These are phyloP conservation scores for Rusavskia elegans DNA, from an alignment of 495 filamentous ascomycete genomes.

Conservation along the genomic window DNA sequence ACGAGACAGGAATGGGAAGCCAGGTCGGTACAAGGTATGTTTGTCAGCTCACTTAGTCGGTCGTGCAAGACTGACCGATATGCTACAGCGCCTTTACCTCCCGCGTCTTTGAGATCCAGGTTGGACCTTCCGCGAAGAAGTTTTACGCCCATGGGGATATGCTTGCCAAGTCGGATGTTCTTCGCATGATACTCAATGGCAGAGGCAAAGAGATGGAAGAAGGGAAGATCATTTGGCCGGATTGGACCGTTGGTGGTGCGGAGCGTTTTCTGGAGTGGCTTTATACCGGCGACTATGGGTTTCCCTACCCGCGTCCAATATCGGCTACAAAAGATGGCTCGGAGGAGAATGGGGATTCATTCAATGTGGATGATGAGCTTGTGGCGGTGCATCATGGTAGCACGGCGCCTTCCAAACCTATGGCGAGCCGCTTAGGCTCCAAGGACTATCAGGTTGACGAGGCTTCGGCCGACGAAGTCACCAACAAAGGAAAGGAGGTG, in stretches of 20 bases:
- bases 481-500: too few relatives aligned
- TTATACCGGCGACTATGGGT: slow-evolving; percentile 1
- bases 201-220: not conserved
- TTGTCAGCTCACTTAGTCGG: too few relatives aligned
- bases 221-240: not conserved
- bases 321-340: too few relatives aligned
- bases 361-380: too few relatives aligned
- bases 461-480: too few relatives aligned
- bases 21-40: not conserved
- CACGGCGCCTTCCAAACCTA: not conserved
- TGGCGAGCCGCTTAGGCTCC: too few relatives aligned
- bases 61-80: not conserved
- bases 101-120: slow-evolving; percentile 1
- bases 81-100: not conserved
- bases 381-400: not conserved
- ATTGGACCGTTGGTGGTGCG: not conserved
- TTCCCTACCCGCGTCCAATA: not conserved
- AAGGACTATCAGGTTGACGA: too few relatives aligned
- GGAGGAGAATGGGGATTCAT: too few relatives aligned
- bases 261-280: slow-evolving; percentile 1
- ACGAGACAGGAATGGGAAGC: too few relatives aligned
- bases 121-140: not conserved
- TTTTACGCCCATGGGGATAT: not conserved
- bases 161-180: not conserved
- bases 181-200: not conserved